Evolutionary conservation across 1,139 yeast genomes (phyloP).

Genomic region (Debaryomyces psychrophilus): DNA sequence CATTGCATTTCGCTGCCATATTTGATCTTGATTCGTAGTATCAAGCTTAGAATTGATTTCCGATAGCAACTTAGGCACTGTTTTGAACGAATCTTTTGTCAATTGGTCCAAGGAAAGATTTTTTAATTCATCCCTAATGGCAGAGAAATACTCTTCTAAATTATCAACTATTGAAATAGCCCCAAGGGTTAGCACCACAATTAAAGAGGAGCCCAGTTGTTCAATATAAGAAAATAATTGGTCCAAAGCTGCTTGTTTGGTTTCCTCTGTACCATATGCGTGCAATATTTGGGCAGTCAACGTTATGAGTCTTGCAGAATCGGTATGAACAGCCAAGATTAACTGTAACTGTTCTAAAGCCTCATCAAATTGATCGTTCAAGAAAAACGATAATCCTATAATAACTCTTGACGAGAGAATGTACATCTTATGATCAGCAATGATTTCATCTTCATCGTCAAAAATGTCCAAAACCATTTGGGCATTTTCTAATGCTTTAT

Average conservation of each 20-base stretch:
- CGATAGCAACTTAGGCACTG: constrained; percentile 62
- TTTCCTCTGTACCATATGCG: constrained; percentile 71
- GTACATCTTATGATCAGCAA: constrained; percentile 19
- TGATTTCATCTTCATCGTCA: constrained; percentile 35
- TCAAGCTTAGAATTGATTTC: constrained; percentile 47
- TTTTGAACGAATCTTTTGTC: constrained; percentile 51
- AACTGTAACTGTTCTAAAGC: constrained; percentile 69
- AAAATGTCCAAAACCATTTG: constrained; percentile 57
- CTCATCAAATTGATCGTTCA: constrained; percentile 59
- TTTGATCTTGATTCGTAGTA: constrained; percentile 20
- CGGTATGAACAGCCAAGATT: constrained; percentile 51
- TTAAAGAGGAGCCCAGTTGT: constrained; percentile 62
- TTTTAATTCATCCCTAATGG: constrained; percentile 69
- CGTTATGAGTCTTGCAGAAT: constrained; percentile 64
- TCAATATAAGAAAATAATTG: constrained; percentile 67
- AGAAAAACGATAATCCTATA: constrained; percentile 70
- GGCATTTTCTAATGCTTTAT: constrained; percentile 62
- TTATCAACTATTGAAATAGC: constrained; percentile 74
- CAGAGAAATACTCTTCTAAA: constrained; percentile 59
- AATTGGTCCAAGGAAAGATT: constrained; percentile 52
- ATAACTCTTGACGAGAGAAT: constrained; percentile 66
- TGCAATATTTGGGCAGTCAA: constrained; percentile 78
- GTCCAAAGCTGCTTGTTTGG: constrained; percentile 79
- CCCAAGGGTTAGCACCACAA: constrained; percentile 73
- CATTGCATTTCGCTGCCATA: constrained; percentile 74